Conservation (phyloP, 768 basidiomycete species). For the Suillus weaverae region DNA sequence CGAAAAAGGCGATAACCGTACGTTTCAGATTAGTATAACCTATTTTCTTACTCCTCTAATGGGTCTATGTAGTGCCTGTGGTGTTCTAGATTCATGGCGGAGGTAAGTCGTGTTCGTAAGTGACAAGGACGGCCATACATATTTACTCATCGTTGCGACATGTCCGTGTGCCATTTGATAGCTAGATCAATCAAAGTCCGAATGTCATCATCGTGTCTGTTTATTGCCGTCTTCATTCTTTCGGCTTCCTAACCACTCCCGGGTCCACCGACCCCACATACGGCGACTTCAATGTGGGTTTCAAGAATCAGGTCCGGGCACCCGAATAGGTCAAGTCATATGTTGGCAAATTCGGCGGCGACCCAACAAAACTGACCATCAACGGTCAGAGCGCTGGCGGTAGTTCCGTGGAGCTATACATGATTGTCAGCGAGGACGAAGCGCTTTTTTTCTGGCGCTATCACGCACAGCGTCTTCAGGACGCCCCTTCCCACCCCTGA, state of each 20-base stretch:
- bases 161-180: slow-evolving; percentile 46
- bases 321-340: slow-evolving; percentile 40
- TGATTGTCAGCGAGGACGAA: slow-evolving; percentile 43
- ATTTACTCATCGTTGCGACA: not conserved
- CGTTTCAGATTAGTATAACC: slow-evolving; percentile 16
- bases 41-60: not conserved
- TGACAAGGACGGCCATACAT: not conserved
- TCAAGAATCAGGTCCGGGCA: slow-evolving; percentile 52
- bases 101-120: slow-evolving; percentile 17
- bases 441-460: slow-evolving; percentile 55
- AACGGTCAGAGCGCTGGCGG: slow-evolving; percentile 64
- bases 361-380: slow-evolving; percentile 44
- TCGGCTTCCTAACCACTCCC: slow-evolving; percentile 61
- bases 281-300: slow-evolving; percentile 55
- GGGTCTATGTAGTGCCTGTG: slow-evolving; percentile 32
- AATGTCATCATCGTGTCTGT: slow-evolving; percentile 64
- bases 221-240: slow-evolving; percentile 61
- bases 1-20: slow-evolving; percentile 47
- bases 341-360: slow-evolving; percentile 40
- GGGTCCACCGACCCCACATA: slow-evolving; percentile 39
- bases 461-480: slow-evolving; percentile 62
- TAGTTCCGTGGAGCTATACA: slow-evolving; percentile 54
- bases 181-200: slow-evolving; percentile 63
- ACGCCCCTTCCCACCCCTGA: slow-evolving; percentile 50
- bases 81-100: slow-evolving; percentile 43